Base-by-base conservation (phyloP, 73 alveolate genomes). In the Paramecium biaurelia region DNA sequence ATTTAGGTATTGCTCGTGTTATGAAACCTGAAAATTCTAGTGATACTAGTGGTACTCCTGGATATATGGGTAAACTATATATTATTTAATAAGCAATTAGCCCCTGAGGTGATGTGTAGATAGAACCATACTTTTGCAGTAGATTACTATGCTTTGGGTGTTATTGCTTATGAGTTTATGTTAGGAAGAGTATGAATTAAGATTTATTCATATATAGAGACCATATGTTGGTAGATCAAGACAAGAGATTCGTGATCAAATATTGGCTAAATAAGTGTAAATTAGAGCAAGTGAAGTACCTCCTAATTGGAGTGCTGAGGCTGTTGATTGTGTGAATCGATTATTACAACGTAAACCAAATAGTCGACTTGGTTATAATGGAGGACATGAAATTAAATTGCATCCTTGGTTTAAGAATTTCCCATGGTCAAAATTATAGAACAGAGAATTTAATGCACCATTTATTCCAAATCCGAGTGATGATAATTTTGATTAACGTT, bases 381-480 rank as follows among this genome's bases (percentile, higher is more conserved):
- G 99, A 32, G 95, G 97, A 26, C 49, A 56, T 67, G 99, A 97
- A 92, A 93, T 97, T 42, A 97, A 93, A 70, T 70, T 92, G 53
- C 99, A 97, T 95, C 94, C 95, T 23, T 97, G 99, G 99, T 93
- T 97, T 43, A 92, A 92, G 85, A 92, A 95, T 92, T 97, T 89
- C 89, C 96, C 96, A 85, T 97, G 99, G 99, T 85, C 95, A 4
- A 95, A 94, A 49, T 94, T 98, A 56, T 92, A 93, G 79, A 95
- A 97, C 57, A 96, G 96, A 93, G 94, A 94, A 45, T 47, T 97
- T 12, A 58, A 43, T n/a, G 93, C 99, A 10, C 99, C 99, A 12
- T 98, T 79, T 8, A 38, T 90, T 9, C 95, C 95, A 18, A 86
- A 86, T 67, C 37, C 34, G 5, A 35, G 85, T 57, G 93, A 86